These are phyloP conservation scores for Komagataella ulmi DNA, from an alignment of 805 yeast species.

Conservation along the genomic window DNA sequence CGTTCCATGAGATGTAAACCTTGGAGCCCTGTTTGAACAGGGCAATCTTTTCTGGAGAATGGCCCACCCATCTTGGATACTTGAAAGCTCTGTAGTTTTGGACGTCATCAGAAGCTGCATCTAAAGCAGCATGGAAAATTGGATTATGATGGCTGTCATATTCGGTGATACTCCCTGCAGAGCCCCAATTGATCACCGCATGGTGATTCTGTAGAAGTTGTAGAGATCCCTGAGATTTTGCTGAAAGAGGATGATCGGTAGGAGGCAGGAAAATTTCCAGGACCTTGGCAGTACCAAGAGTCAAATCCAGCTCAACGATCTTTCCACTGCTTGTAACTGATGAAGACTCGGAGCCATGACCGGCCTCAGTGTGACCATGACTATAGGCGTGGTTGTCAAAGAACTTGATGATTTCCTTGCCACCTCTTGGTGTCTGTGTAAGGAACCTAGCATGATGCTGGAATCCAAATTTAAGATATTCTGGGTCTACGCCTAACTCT, in stretches of 20 bases:
- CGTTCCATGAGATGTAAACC: conserved; percentile 23
- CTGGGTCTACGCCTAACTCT: conserved; percentile 3
- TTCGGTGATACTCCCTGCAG: conserved; percentile 25
- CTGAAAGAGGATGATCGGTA: conserved; percentile 4
- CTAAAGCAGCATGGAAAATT: conserved; percentile 20
- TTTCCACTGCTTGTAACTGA: conserved; percentile 5
- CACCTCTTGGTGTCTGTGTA: conserved; percentile 11
- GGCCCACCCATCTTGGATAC: conserved; percentile 18
- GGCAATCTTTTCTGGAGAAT: conserved; percentile 20
- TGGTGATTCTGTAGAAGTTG: conserved; percentile 20
- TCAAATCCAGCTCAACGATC: conserved; percentile 16
- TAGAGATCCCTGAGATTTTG: conserved; percentile 19
- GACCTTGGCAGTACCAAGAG: conserved; percentile 14
- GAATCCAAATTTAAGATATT: conserved; percentile 17
- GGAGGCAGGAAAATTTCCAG: conserved; percentile 15
- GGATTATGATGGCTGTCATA: conserved; percentile 14
- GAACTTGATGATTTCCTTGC: conserved; percentile 19
- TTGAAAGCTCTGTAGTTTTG: conserved; percentile 24
- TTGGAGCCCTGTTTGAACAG: conserved; percentile 10
- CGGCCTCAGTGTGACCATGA: not conserved
- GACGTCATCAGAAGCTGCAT: conserved; percentile 14
- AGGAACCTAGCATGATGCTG: conserved; percentile 24
- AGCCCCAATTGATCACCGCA: conserved; percentile 24
- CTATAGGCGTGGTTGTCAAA: conserved; percentile 14
- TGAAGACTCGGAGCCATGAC: not conserved